phyloP scores from a whole-genome alignment of 2,329 filamentous ascomycete species.

The Plenodomus tracheiphilus region DNA sequence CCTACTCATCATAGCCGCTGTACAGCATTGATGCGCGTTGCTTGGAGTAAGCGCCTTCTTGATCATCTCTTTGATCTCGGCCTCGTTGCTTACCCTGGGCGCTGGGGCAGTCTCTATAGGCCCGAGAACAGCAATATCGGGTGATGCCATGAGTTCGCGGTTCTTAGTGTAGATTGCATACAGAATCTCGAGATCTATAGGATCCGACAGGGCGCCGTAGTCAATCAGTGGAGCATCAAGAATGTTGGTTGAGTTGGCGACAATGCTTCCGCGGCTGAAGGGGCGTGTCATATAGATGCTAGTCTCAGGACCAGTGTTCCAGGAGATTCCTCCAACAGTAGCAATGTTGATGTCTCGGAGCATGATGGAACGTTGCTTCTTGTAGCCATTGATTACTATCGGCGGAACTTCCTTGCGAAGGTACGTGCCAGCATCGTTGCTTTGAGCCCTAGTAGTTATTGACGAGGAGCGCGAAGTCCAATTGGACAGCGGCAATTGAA shows the following conservation, averaged over 20 bases:
- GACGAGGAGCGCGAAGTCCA: conserved; percentile 12
- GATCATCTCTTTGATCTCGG: conserved; percentile 10
- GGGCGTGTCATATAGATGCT: conserved; percentile 38
- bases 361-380: conserved; percentile 28
- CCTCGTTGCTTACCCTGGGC: conserved; percentile 13
- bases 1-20: conserved; percentile 20
- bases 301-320: conserved; percentile 22
- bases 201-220: conserved; percentile 33
- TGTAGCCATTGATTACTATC: conserved; percentile 28
- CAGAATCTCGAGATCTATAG: conserved; percentile 35
- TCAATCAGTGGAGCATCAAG: conserved; percentile 29
- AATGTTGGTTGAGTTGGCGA: conserved; percentile 33
- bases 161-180: conserved; percentile 39
- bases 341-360: conserved; percentile 16
- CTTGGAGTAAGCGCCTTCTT: conserved; percentile 9
- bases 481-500: conserved; percentile 17
- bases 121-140: conserved; percentile 35
- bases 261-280: conserved; percentile 40
- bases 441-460: conserved; percentile 12
- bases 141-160: conserved; percentile 32
- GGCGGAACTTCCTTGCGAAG: conserved; percentile 13
- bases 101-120: conserved; percentile 35
- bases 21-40: conserved; percentile 28
- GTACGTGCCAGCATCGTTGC: conserved; percentile 5
- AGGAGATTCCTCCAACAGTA: conserved; percentile 31